These are phyloP conservation scores for Clarireedia paspali DNA, from an alignment of 2,329 filamentous ascomycete genomes.

Conservation along the genomic window DNA sequence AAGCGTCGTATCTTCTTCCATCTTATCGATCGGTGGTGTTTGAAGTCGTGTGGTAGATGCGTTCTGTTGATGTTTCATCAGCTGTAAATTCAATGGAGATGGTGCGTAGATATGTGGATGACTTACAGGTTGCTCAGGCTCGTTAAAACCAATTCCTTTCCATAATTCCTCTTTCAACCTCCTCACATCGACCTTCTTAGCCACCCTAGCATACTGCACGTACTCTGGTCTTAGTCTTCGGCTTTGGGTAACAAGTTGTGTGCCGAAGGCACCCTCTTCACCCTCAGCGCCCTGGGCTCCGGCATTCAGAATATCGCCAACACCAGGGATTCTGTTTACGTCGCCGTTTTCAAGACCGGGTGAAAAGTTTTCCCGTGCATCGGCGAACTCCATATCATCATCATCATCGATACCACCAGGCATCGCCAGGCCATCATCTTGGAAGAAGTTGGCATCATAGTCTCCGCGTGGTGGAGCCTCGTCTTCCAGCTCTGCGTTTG, in stretches of 20 bases:
- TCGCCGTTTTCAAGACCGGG: slow-evolving; percentile 46
- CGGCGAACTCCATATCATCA: slow-evolving; percentile 68
- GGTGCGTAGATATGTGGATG: neutral
- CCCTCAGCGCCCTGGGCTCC: slow-evolving; percentile 36
- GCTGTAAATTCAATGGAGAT: neutral
- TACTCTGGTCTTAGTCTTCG: slow-evolving; percentile 58
- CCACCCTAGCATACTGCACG: slow-evolving; percentile 61
- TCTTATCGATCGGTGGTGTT: slow-evolving; percentile 31
- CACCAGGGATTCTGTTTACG: slow-evolving; percentile 37
- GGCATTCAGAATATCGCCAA: slow-evolving; percentile 43
- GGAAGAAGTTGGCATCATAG: slow-evolving; percentile 97
- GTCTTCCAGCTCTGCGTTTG: slow-evolving; percentile 42
- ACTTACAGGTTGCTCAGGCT: slow-evolving; percentile 39
- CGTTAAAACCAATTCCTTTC: slow-evolving; percentile 56
- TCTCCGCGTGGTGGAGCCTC: slow-evolving; percentile 59
- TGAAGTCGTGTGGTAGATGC: slow-evolving; percentile 13
- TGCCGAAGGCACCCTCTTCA: slow-evolving; percentile 46
- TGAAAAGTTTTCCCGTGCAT: slow-evolving; percentile 72
- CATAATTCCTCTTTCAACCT: slow-evolving; percentile 63
- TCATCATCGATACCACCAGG: slow-evolving; percentile 52
- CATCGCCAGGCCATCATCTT: slow-evolving; percentile 72
- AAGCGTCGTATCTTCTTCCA: slow-evolving; percentile 42
- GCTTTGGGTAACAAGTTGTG: slow-evolving; percentile 58
- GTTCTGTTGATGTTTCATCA: neutral
- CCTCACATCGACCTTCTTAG: slow-evolving; percentile 64